Base-by-base conservation (phyloP, 257 asterid species). In the Jaltomata sinuosa region DNA sequence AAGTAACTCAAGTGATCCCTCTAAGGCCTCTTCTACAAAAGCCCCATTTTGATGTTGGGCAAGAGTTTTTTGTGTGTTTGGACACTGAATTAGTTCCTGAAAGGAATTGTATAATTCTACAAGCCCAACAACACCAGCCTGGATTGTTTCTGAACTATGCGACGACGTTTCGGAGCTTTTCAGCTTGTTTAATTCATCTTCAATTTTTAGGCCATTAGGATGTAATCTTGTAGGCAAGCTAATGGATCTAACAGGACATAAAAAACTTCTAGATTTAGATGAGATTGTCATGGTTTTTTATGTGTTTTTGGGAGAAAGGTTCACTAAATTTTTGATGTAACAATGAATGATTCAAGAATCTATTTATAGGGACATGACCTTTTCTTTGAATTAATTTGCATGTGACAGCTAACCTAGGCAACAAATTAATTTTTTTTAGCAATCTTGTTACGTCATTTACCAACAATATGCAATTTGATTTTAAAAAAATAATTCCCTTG, bases 191-290 rank as follows among this genome's bases (percentile, higher is more conserved):
- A 92, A 59, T 61, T 90, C 90, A 21, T 86, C 72, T 86, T 91
- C 97, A 59, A 90, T 83, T 21, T 80, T 88, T 34, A 86, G 84
- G 85, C 92, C 84, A 50, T 89, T 87, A 15, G 88, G 88, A 59
- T 91, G 90, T 65, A 92, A 86, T 68, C 98, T 92, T 83, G 99
- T 87, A 65, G 98, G 98, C 49, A 96, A 88, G 79, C 98, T 94
- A 27, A 93, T 93, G 67, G 98, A 96, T 84, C 98, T 94, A 5
- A 65, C 82, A 80, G 88, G 92, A 27, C 34, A 84, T 84, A 90
- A 93, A 27, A 57, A 61, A 31, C 81, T 80, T 31, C 12, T 32
- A 54, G 87, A 84, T 79, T 38, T 54, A 69, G 74, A 90, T 67
- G 90, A 84, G 31, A 49, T 61, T 81, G 90, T 92, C 98, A 94